Evolutionary conservation across 495 filamentous ascomycete genomes (phyloP).

Genomic region (Trichoderma reesei): DNA sequence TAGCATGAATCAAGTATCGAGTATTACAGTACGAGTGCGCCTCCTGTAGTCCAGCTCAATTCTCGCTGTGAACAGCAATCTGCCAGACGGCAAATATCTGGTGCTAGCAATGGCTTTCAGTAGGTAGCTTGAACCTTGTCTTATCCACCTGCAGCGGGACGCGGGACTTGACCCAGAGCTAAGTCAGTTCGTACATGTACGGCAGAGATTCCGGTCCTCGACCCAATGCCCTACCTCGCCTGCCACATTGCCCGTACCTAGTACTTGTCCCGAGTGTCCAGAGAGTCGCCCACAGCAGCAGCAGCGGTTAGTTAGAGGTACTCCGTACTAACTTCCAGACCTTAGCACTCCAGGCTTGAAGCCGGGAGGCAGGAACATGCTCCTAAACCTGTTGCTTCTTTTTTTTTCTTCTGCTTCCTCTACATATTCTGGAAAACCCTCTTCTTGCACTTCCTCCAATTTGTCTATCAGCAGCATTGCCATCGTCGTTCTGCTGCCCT

Average conservation of each 20-base stretch:
- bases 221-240: too few relatives aligned
- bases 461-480: background rate
- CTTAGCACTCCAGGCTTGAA: background rate
- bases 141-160: background rate
- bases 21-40: too few relatives aligned
- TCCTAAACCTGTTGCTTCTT: background rate
- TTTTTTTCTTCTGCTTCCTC: background rate
- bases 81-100: background rate
- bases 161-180: background rate
- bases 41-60: too few relatives aligned
- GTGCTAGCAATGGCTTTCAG: background rate
- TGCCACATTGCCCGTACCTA: too few relatives aligned
- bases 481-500: too few relatives aligned
- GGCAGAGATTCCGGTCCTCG: too few relatives aligned
- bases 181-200: too few relatives aligned
- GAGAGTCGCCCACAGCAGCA: too few relatives aligned
- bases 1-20: too few relatives aligned
- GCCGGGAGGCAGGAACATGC: background rate
- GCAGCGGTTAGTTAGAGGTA: background rate
- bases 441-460: background rate
- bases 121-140: slow-evolving; percentile 5
- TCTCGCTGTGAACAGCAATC: background rate
- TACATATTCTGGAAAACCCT: background rate
- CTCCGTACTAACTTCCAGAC: background rate
- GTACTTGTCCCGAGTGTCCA: too few relatives aligned